A percentile compares a stretch with the other conserved stretches of the same genome.
Evolutionary conservation across 768 basidiomycete species (phyloP).

Genomic region (Suillus variegatus): DNA sequence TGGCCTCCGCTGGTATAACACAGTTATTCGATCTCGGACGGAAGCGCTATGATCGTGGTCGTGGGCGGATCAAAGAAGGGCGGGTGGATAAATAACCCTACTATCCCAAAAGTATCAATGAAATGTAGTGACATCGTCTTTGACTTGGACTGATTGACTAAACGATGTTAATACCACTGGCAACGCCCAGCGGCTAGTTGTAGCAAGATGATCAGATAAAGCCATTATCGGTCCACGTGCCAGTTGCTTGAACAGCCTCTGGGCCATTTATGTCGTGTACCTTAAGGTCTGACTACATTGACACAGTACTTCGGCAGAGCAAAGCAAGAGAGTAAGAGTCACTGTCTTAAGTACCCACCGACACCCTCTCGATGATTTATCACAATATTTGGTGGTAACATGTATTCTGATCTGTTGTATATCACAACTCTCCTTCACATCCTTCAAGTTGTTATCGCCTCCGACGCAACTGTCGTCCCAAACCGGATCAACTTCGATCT

Average conservation of each 20-base stretch:
- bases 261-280: neutral
- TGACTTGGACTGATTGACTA: no score
- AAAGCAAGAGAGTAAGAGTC: neutral
- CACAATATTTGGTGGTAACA: neutral
- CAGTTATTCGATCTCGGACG: slow-evolving; percentile 70
- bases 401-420: neutral
- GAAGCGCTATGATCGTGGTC: slow-evolving; percentile 68
- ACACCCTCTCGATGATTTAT: neutral
- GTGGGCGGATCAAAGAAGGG: slow-evolving; percentile 81
- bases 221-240: neutral
- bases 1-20: slow-evolving; percentile 81
- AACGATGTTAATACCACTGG: no score
- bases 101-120: no score
- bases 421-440: neutral
- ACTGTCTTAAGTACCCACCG: neutral
- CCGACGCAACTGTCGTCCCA: neutral
- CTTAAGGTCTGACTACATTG: no score
- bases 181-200: no score
- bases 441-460: neutral
- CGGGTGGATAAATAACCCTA: slow-evolving; percentile 32
- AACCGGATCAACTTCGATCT: slow-evolving; percentile 1
- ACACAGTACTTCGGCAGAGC: neutral
- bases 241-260: neutral
- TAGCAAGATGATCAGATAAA: no score
- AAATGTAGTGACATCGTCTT: no score